Conservation (phyloP, 106 monocot species). For the Amphibolis antarctica region DNA sequence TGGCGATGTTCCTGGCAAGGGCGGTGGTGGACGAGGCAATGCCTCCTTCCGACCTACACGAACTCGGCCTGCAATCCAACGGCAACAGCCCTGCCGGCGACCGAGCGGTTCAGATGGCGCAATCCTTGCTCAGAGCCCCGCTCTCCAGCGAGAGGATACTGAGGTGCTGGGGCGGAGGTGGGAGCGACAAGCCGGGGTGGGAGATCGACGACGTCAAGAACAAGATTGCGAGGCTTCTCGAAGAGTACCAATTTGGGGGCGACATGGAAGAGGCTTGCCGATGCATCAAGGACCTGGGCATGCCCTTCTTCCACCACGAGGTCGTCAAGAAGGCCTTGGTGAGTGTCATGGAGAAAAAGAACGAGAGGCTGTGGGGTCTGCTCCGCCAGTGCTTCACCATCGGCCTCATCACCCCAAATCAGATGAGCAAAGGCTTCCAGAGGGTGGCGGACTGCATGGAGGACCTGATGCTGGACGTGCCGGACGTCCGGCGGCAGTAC, state of each 20-base stretch:
- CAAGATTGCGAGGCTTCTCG: constrained; percentile 50
- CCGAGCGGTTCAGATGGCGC: constrained; percentile 30
- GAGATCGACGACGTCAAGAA: constrained; percentile 65
- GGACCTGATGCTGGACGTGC: constrained; percentile 55
- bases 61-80: constrained; percentile 24
- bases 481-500: constrained; percentile 41
- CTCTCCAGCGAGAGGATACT: constrained; percentile 59
- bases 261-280: constrained; percentile 53
- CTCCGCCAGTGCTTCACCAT: constrained; percentile 27
- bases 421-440: constrained; percentile 65
- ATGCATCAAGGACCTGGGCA: constrained; percentile 73
- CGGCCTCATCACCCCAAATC: constrained; percentile 51
- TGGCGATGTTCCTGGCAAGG: constrained; percentile 66
- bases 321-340: constrained; percentile 68
- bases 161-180: constrained; percentile 72
- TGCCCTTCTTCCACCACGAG: constrained; percentile 90
- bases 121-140: constrained; percentile 27
- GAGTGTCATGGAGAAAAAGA: constrained; percentile 58
- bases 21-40: constrained; percentile 73
- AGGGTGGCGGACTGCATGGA: constrained; percentile 52
- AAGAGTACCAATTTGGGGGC: constrained; percentile 65
- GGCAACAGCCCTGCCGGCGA: constrained; percentile 9
- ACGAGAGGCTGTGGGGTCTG: constrained; percentile 36
- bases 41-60: constrained; percentile 44
- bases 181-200: constrained; percentile 47